A percentile compares a stretch with the other conserved stretches of the same genome.
Evolutionary conservation across 2,329 filamentous ascomycete species (phyloP).

Genomic region (Trematosphaeria pertusa): DNA sequence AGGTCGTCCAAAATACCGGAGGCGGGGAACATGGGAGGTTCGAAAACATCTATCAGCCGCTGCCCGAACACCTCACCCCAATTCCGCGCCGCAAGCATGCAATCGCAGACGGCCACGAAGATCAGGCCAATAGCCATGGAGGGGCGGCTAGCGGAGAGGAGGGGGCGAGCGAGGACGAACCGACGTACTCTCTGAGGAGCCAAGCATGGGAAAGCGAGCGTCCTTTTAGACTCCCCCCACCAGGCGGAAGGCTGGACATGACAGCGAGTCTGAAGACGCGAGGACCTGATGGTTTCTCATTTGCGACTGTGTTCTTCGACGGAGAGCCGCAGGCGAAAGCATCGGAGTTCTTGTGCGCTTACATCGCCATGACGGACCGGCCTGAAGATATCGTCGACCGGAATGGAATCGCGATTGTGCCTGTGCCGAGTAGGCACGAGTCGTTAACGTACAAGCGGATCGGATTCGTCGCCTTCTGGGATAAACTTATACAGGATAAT

Average conservation of each 20-base stretch:
- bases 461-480: constrained; percentile 3
- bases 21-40: not conserved
- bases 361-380: not conserved
- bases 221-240: not conserved
- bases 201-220: not conserved
- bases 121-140: not conserved
- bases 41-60: not conserved
- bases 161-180: not conserved
- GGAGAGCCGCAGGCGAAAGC: not conserved
- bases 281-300: not conserved
- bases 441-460: not conserved
- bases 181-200: not conserved
- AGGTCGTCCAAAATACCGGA: not conserved
- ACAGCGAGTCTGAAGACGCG: not conserved
- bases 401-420: constrained; percentile 1
- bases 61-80: not conserved
- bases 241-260: not conserved
- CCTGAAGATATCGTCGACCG: not conserved
- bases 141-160: not conserved
- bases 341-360: not conserved
- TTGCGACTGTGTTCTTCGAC: constrained; percentile 2
- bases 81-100: not conserved
- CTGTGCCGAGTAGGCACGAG: not conserved
- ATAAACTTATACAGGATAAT: not conserved
- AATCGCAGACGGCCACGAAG: not conserved